Evolutionary conservation across 2,329 filamentous ascomycete genomes (phyloP).

Genomic region (Trichophaea hybrida): DNA sequence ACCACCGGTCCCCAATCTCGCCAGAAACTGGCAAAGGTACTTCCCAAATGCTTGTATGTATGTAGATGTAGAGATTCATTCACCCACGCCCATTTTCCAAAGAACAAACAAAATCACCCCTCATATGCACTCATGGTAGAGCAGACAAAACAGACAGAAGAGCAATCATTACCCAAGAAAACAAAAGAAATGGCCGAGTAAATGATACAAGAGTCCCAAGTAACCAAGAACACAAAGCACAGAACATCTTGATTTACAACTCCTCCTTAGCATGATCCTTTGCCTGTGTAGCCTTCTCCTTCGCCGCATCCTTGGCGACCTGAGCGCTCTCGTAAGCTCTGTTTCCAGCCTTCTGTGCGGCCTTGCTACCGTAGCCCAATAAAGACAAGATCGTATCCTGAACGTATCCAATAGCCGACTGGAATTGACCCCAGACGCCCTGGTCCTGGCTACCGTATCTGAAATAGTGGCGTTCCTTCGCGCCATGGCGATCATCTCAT

Average conservation of each 20-base stretch:
- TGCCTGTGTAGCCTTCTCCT: slow-evolving; percentile 27
- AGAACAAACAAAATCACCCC: too few relatives aligned
- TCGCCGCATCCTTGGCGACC: slow-evolving; percentile 8
- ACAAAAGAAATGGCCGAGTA: neutral
- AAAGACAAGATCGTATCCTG: slow-evolving; percentile 31
- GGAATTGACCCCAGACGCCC: slow-evolving; percentile 31
- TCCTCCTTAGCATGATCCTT: slow-evolving; percentile 30
- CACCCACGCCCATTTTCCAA: too few relatives aligned
- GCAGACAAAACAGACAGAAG: neutral
- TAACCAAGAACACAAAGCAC: neutral
- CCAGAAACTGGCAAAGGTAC: too few relatives aligned
- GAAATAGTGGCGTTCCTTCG: slow-evolving; percentile 65
- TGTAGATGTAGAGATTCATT: too few relatives aligned
- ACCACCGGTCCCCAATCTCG: too few relatives aligned
- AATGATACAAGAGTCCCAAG: neutral
- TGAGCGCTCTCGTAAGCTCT: slow-evolving; percentile 16
- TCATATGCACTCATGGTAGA: neutral
- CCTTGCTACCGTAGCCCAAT: slow-evolving; percentile 16
- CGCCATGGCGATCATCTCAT: slow-evolving; percentile 56
- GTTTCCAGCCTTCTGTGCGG: slow-evolving; percentile 37
- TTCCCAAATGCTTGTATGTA: too few relatives aligned
- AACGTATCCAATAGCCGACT: slow-evolving; percentile 52
- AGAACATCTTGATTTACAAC: slow-evolving; percentile 24
- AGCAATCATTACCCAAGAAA: neutral
- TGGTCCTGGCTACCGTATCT: slow-evolving; percentile 58